Evolutionary conservation across 2,329 filamentous ascomycete genomes (phyloP).

Genomic region (Metarhizium rileyi): DNA sequence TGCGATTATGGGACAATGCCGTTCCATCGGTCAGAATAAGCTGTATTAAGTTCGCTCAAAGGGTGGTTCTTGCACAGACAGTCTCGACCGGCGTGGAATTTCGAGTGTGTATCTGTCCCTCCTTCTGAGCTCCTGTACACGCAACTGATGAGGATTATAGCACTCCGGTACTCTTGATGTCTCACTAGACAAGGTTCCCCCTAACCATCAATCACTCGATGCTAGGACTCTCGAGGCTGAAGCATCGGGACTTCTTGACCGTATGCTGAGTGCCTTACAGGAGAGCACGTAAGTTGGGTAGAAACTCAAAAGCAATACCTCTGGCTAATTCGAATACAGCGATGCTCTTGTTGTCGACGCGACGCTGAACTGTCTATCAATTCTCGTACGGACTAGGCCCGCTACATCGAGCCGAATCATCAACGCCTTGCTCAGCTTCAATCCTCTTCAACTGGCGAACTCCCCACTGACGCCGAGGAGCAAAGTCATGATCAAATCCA

Average conservation of each 20-base stretch:
- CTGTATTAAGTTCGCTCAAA: slow-evolving; percentile 95
- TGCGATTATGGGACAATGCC: slow-evolving; percentile 79
- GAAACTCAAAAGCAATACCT: not conserved
- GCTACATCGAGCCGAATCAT: slow-evolving; percentile 78
- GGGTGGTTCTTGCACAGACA: slow-evolving; percentile 85
- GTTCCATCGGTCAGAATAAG: slow-evolving; percentile 72
- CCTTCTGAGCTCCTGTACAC: not conserved
- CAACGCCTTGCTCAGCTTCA: slow-evolving; percentile 79
- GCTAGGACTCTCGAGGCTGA: slow-evolving; percentile 82
- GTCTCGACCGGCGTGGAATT: slow-evolving; percentile 73
- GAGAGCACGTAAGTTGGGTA: slow-evolving; percentile 60
- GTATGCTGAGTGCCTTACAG: slow-evolving; percentile 75
- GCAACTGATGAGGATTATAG: slow-evolving; percentile 17
- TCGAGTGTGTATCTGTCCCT: slow-evolving; percentile 51
- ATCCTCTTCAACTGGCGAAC: slow-evolving; percentile 73
- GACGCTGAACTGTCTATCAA: slow-evolving; percentile 78
- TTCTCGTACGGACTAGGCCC: slow-evolving; percentile 73
- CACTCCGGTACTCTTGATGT: slow-evolving; percentile 54
- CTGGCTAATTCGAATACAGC: slow-evolving; percentile 32
- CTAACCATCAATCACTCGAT: slow-evolving; percentile 71
- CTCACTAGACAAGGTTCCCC: slow-evolving; percentile 75
- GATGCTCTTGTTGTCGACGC: slow-evolving; percentile 84
- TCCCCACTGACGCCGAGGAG: slow-evolving; percentile 67
- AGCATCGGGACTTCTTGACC: slow-evolving; percentile 80
- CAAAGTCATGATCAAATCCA: slow-evolving; percentile 79